Evolutionary conservation across 106 monocot genomes (phyloP).

Genomic region (Allium fistulosum): DNA sequence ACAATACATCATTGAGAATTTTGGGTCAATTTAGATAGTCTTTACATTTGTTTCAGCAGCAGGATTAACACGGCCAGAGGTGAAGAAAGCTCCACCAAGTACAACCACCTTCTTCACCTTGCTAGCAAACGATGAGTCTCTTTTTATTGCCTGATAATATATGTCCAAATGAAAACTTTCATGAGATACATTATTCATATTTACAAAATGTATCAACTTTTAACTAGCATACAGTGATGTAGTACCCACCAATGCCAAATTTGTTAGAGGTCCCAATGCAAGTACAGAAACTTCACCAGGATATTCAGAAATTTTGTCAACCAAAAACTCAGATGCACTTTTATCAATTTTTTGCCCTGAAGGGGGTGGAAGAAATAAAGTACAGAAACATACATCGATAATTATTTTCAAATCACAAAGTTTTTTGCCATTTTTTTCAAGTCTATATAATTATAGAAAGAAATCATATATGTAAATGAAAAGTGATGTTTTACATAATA

Average conservation of each 20-base stretch:
- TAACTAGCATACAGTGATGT: neutral
- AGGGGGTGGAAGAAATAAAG: constrained; percentile 42
- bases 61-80: constrained; percentile 88
- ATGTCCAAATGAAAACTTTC: too few relatives aligned
- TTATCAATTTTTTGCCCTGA: constrained; percentile 36
- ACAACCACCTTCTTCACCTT: constrained; percentile 86
- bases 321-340: constrained; percentile 73
- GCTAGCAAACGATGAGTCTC: constrained; percentile 72
- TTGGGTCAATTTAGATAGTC: neutral
- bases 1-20: neutral
- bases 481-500: too few relatives aligned
- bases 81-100: constrained; percentile 91
- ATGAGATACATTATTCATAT: neutral
- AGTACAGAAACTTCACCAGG: constrained; percentile 78
- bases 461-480: too few relatives aligned
- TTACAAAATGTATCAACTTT: neutral
- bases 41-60: constrained; percentile 98
- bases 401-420: too few relatives aligned
- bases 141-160: constrained; percentile 73
- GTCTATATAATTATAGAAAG: too few relatives aligned
- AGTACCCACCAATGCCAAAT: constrained; percentile 76
- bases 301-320: constrained; percentile 66
- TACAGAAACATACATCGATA: constrained; percentile 18
- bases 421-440: too few relatives aligned
- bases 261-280: constrained; percentile 91